Base-by-base conservation (phyloP, 192 early-diverging fungal genomes). In the Coemansia sp. region DNA sequence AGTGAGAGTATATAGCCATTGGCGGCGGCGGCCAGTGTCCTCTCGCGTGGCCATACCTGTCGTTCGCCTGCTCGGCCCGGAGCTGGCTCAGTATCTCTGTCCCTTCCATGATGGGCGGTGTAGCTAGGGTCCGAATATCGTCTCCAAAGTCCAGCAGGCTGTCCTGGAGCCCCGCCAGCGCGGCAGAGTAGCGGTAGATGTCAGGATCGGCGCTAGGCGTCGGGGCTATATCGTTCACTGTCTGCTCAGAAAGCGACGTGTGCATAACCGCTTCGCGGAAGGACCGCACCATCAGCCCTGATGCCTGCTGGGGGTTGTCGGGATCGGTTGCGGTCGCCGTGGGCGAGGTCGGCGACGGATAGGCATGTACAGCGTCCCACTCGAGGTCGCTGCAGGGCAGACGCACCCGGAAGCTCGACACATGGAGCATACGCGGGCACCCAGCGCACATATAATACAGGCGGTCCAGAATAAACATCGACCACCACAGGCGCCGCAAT, bases 241-340 rank as follows among this genome's bases (percentile, higher is more conserved):
- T 40, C 41, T 73, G 69, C 51, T 66, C 64, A 3, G 62, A 44
- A 0, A 54, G 49, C 28, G 63, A 66, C 17, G 62, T 66, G 38
- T 66, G 69, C 54, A 66, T 62, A 17, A 66, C 69, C 1, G 63
- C 63, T 39, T 73, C 69, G 37, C 64, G 58, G 30, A 73, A 73
- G 7, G 69, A 58, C 18, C 69, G 57, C n/a, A 66, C 63, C 69
- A 66, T 73, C 0, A 62, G 63, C 31, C 69, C 56, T 0, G 53
- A 34, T n/a, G n/a, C n/a, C 22, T 40, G 52, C 40, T 44, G 57
- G n/a, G 30, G 20, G 19, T 40, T 42, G 44, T 18, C 33, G 3
- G 42, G n/a, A 8, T 29, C 35, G 8, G 44, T 23, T 13, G 38
- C 21, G 6, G 58, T 20, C 9, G 54, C 28, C 3, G 26, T 38